These are phyloP conservation scores for Aspergillus terreus DNA, from an alignment of 2,329 filamentous ascomycete genomes.

Conservation along the genomic window DNA sequence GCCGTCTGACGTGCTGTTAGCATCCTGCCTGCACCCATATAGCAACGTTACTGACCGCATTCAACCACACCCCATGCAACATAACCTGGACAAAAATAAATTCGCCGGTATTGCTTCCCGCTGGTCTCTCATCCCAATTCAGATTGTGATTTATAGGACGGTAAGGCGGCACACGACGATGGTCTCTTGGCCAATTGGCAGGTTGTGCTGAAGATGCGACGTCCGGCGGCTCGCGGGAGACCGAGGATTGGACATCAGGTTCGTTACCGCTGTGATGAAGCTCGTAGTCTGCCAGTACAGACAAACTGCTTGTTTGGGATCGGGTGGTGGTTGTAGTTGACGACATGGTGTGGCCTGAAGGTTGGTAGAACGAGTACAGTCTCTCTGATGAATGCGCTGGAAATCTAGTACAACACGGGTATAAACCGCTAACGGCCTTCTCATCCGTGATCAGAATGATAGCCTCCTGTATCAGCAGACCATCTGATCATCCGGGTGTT, in stretches of 20 bases:
- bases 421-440: neutral
- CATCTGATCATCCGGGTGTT: neutral
- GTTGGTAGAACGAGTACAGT: neutral
- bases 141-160: slow-evolving; percentile 45
- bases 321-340: slow-evolving; percentile 10
- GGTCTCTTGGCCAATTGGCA: slow-evolving; percentile 46
- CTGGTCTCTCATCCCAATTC: slow-evolving; percentile 40
- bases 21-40: neutral
- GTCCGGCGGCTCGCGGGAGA: neutral
- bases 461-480: neutral
- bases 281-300: slow-evolving; percentile 26
- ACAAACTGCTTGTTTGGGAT: slow-evolving; percentile 8
- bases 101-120: slow-evolving; percentile 44
- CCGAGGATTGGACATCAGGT: neutral
- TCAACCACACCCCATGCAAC: slow-evolving; percentile 47
- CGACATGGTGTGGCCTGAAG: slow-evolving; percentile 20
- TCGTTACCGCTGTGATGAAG: slow-evolving; percentile 21
- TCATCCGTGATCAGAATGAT: neutral
- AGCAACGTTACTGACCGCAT: slow-evolving; percentile 27
- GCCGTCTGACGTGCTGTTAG: slow-evolving; percentile 30
- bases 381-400: neutral
- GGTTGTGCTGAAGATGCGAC: slow-evolving; percentile 7
- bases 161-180: slow-evolving; percentile 47
- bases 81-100: slow-evolving; percentile 48
- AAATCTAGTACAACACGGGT: neutral